Percentiles rank a stretch among this genome's conserved stretches.
Conservation (phyloP, 1,284 basidiomycete species). For the Trichosporon sp. region DNA sequence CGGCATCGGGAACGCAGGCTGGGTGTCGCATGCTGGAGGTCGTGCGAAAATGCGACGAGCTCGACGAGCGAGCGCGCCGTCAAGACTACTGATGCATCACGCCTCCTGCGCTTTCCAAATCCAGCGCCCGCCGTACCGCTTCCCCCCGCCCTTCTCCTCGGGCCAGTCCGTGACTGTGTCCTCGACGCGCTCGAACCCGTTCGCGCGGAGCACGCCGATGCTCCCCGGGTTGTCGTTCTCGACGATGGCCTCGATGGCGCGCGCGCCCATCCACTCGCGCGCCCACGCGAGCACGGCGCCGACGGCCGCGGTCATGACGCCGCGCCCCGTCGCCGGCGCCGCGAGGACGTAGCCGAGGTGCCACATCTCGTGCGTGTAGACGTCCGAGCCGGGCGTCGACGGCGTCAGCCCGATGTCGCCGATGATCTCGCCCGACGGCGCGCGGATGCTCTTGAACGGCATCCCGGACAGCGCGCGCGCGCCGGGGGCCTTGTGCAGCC, state of each 20-base stretch:
- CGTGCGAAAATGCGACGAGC: too few species aligned
- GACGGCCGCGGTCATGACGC: slow-evolving; percentile 17
- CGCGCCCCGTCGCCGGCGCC: slow-evolving; percentile 14
- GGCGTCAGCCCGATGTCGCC: slow-evolving; percentile 20
- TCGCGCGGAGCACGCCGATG: slow-evolving; percentile 10
- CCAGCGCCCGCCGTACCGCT: neutral
- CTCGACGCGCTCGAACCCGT: slow-evolving; percentile 16
- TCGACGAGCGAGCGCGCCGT: too few species aligned
- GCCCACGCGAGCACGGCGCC: slow-evolving; percentile 14
- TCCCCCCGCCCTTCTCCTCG: slow-evolving; percentile 26
- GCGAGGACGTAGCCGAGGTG: slow-evolving; percentile 22
- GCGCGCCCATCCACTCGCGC: slow-evolving; percentile 11
- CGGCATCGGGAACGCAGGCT: too few species aligned
- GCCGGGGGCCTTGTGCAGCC: neutral
- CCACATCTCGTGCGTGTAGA: slow-evolving; percentile 6
- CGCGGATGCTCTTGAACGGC: slow-evolving; percentile 22
- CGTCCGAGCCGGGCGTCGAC: neutral
- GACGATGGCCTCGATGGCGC: slow-evolving; percentile 12
- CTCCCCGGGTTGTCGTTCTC: slow-evolving; percentile 19
- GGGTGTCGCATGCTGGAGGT: too few species aligned
- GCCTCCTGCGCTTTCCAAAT: neutral
- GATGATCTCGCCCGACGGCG: slow-evolving; percentile 11
- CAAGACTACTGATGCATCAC: too few species aligned
- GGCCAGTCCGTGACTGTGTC: slow-evolving; percentile 19
- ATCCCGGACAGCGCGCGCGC: slow-evolving; percentile 1